Conservation (phyloP, 1,139 yeast genomes). For the Suzukiozyma palmioleophila region DNA sequence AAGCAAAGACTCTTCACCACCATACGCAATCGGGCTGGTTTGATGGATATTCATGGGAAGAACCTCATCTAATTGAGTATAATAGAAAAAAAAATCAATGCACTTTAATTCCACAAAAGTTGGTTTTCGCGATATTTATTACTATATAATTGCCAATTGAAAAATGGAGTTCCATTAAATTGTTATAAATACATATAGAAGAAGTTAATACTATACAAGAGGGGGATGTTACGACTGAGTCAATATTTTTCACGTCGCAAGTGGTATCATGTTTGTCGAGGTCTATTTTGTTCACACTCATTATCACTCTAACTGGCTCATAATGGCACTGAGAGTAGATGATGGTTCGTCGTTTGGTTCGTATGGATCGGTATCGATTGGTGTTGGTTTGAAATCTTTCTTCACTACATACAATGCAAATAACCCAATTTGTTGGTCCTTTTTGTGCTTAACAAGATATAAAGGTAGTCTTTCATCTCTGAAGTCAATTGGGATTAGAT, state of each 20-base stretch:
- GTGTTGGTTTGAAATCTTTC: slow-evolving; percentile 31
- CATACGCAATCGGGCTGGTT: neutral
- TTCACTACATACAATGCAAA: slow-evolving; percentile 46
- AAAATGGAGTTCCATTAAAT: neutral
- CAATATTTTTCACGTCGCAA: neutral
- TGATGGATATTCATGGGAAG: neutral
- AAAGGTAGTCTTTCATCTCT: slow-evolving; percentile 22
- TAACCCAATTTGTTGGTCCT: slow-evolving; percentile 26
- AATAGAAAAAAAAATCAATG: neutral
- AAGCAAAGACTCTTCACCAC: neutral
- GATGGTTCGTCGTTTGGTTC: slow-evolving; percentile 5
- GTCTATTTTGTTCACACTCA: neutral
- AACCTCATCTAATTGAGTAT: neutral
- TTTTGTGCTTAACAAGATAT: slow-evolving; percentile 18
- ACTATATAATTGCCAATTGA: neutral
- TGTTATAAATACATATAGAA: neutral
- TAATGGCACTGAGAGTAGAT: slow-evolving; percentile 17
- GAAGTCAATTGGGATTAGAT: slow-evolving; percentile 47
- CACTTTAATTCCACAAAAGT: no score
- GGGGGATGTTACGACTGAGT: neutral
- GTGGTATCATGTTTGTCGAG: neutral
- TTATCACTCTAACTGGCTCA: slow-evolving; percentile 17
- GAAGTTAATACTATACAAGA: neutral
- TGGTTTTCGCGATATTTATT: neutral
- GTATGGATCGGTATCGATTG: slow-evolving; percentile 5